Evolutionary conservation across 2,329 filamentous ascomycete species (phyloP).

Genomic region (Akanthomyces uredinophilus): DNA sequence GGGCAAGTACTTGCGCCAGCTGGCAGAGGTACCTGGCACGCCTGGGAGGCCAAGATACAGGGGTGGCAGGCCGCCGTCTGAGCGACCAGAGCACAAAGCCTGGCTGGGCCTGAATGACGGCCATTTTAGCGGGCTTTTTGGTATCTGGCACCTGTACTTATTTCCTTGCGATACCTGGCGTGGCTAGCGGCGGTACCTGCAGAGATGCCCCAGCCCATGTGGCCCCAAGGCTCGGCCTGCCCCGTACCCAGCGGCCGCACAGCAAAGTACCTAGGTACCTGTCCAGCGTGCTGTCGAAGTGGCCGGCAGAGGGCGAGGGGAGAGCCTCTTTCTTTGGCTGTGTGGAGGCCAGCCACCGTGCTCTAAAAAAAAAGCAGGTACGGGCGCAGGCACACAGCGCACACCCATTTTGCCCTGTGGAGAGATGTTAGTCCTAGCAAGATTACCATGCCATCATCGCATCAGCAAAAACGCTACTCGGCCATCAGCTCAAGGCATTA

Average conservation of each 20-base stretch:
- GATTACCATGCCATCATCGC: no score
- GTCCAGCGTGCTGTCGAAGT: background rate
- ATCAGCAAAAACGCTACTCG: no score
- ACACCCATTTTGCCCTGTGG: no score
- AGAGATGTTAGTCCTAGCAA: no score
- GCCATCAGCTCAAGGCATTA: no score
- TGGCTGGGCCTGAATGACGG: background rate
- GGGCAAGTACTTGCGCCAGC: conserved; percentile 4
- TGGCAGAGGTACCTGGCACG: conserved; percentile 1
- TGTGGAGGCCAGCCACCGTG: background rate
- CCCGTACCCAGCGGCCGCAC: background rate
- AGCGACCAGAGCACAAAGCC: background rate
- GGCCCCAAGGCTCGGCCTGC: background rate
- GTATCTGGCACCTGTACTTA: no score
- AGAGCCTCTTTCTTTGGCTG: background rate
- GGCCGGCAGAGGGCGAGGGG: background rate
- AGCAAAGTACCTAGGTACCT: background rate
- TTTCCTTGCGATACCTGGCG: no score
- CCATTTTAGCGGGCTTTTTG: no score
- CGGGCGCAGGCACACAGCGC: background rate
- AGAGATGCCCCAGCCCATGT: background rate
- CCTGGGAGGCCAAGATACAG: background rate
- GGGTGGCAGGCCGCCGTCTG: background rate
- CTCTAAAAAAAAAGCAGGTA: background rate
- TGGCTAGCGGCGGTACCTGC: background rate